Conservation (phyloP, 192 early-diverging fungal species). For the Coemansia sp. region DNA sequence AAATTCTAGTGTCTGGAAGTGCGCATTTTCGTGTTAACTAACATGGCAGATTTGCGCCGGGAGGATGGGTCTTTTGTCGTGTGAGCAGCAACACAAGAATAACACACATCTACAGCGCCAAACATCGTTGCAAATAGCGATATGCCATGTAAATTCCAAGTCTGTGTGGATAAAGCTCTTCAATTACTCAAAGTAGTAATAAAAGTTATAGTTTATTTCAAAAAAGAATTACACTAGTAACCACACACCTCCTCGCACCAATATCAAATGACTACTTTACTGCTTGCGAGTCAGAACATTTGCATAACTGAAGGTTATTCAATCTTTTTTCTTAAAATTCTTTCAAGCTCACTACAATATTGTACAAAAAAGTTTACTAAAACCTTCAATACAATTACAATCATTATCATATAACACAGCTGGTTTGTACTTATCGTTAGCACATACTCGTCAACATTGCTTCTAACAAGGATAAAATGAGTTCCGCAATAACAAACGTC, state of each 20-base stretch:
- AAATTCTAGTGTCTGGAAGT: no score
- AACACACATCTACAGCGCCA: no score
- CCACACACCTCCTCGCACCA: background rate
- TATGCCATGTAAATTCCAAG: background rate
- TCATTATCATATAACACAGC: background rate
- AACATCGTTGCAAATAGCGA: no score
- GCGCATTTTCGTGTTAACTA: no score
- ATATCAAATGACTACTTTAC: background rate
- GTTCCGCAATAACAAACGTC: slow-evolving; percentile 15
- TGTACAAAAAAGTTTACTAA: no score
- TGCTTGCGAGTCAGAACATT: background rate
- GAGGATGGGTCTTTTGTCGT: no score
- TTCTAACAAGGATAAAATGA: slow-evolving; percentile 6
- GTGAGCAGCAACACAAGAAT: no score
- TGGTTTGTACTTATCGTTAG: no score
- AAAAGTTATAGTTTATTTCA: background rate
- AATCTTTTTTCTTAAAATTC: background rate
- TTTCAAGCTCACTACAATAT: background rate
- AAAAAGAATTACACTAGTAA: background rate
- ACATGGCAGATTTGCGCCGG: no score
- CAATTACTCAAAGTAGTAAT: background rate
- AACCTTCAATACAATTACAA: background rate
- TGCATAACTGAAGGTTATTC: background rate
- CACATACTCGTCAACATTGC: background rate
- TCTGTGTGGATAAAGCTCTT: background rate